Evolutionary conservation across 2,329 filamentous ascomycete species (phyloP).

Genomic region (Ramichloridium luteum): DNA sequence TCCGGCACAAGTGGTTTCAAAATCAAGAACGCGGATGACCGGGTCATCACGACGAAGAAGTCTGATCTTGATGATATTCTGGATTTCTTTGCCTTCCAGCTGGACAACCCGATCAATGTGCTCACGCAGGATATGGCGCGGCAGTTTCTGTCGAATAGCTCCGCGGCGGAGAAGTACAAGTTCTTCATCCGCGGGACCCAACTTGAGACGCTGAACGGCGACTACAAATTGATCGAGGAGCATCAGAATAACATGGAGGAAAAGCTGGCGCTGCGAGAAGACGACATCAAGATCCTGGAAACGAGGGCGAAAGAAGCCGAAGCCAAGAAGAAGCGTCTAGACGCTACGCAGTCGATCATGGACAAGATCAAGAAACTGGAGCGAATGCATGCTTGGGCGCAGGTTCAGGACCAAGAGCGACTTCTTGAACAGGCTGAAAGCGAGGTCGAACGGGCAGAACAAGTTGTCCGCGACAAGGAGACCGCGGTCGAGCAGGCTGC

Average conservation of each 20-base stretch:
- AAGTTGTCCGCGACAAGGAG: constrained; percentile 35
- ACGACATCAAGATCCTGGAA: constrained; percentile 52
- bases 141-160: constrained; percentile 80
- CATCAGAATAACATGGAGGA: constrained; percentile 59
- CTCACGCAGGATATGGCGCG: constrained; percentile 90
- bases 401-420: constrained; percentile 64
- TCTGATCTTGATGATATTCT: constrained; percentile 82
- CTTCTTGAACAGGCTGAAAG: constrained; percentile 19
- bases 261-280: constrained; percentile 48
- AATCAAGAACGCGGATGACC: constrained; percentile 60
- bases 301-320: constrained; percentile 49
- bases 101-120: constrained; percentile 94
- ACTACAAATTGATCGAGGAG: constrained; percentile 76
- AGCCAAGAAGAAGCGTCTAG: constrained; percentile 51
- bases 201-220: constrained; percentile 78
- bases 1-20: constrained; percentile 71
- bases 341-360: constrained; percentile 54
- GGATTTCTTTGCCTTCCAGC: constrained; percentile 84
- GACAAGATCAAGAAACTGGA: constrained; percentile 46
- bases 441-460: constrained; percentile 26
- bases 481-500: constrained; percentile 33
- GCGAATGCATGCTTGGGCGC: constrained; percentile 71
- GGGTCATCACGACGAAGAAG: constrained; percentile 68
- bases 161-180: constrained; percentile 77
- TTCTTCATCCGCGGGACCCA: constrained; percentile 94